Evolutionary conservation across 208 protist species (phyloP), one percentile per base, ranked within the genome.

Genomic region (Wallacemonas sp.): DNA sequence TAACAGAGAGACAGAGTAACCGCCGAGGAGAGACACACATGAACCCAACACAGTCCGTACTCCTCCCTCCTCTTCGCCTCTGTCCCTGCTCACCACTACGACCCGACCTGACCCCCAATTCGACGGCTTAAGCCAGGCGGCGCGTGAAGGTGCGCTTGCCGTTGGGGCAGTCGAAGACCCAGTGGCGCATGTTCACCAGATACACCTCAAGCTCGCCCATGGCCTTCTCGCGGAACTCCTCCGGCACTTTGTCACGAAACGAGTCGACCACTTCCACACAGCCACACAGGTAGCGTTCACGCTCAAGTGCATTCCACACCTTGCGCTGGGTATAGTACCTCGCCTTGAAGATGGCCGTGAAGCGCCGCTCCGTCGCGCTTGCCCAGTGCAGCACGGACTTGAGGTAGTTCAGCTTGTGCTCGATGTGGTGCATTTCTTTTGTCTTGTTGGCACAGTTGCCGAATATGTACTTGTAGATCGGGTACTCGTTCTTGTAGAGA

Each of bases 91-190:
- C n/a, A n/a, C n/a, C n/a, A n/a, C n/a, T n/a, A n/a, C n/a, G n/a
- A n/a, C n/a, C n/a, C n/a, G n/a, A n/a, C n/a, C n/a, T n/a, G n/a
- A n/a, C n/a, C n/a, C n/a, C n/a, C n/a, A n/a, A n/a, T n/a, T n/a
- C n/a, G 12, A 9, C 34, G 10, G 6, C 12, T 66, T 89, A 92
- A 48, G 76, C 79, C 15, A 92, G 77, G 10, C 65, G 72, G 15
- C 84, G 80, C 24, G 77, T 85, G 66, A 86, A 96, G 44, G 80
- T 90, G 44, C 85, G 74, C 80, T 96, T 96, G 50, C 73, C 86
- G 58, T 94, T 94, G n/a, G 91, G 91, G 68, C 85, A 93, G 68
- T 93, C 91, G 69, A 73, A 91, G 36, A 93, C 75, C 91, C 91
- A 96, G 78, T 96, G 91, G 53, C 91, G 91, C 73, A 96, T 79